Evolutionary conservation across 2,329 filamentous ascomycete species (phyloP).

Genomic region (Aureobasidium namibiae): DNA sequence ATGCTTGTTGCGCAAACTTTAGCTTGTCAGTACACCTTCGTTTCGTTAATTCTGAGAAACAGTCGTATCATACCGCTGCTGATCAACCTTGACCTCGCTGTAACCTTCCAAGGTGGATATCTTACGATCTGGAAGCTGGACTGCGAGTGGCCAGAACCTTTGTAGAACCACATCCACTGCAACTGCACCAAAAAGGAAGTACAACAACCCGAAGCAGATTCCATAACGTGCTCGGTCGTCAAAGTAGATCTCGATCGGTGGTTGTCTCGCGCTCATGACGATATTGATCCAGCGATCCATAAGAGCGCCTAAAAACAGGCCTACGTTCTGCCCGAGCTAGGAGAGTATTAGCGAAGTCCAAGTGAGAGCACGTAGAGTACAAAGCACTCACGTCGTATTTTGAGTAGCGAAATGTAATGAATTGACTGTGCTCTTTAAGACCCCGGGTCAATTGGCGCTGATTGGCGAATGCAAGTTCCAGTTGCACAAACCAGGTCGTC

Average conservation of each 20-base stretch:
- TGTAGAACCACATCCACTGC: constrained; percentile 43
- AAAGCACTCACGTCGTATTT: constrained; percentile 35
- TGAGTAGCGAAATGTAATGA: constrained; percentile 51
- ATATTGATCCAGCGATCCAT: constrained; percentile 49
- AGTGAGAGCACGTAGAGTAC: background rate
- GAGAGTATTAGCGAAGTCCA: background rate
- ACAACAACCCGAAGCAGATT: constrained; percentile 49
- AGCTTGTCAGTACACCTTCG: background rate
- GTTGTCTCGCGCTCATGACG: constrained; percentile 32
- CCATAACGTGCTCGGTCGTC: constrained; percentile 36
- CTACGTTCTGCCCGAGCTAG: constrained; percentile 41
- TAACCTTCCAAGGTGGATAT: constrained; percentile 9
- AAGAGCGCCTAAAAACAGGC: constrained; percentile 48
- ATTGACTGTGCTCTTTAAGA: constrained; percentile 47
- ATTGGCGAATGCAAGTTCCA: constrained; percentile 45
- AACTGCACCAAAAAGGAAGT: constrained; percentile 50
- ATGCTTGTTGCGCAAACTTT: constrained; percentile 8
- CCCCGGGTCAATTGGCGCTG: constrained; percentile 47
- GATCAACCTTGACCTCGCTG: background rate
- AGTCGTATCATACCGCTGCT: constrained; percentile 5
- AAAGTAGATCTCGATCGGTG: constrained; percentile 32
- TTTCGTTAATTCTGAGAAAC: background rate
- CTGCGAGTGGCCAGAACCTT: constrained; percentile 14
- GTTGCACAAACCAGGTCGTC: constrained; percentile 51
- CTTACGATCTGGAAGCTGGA: constrained; percentile 11